Evolutionary conservation across 179 eudicot species (phyloP), one percentile per base, ranked within the genome.

Genomic region (Vitellaria paradoxa): DNA sequence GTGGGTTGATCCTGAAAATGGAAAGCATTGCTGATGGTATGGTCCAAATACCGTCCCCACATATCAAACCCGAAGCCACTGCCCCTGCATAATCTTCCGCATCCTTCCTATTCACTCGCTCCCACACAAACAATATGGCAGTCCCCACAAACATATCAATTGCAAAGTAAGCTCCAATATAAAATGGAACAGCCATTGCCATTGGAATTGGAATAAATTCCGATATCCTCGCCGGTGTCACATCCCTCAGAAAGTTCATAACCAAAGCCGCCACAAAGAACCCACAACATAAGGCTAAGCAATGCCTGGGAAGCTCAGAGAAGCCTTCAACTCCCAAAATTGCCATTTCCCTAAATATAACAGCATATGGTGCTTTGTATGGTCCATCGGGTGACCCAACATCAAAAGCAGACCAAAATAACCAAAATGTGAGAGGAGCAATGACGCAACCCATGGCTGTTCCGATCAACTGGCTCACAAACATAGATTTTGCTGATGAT

Each of bases 181-280:
- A 96, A 82, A 95, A 95, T 2, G 98, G 99, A 24, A 96, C 98
- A 5, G 97, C 98, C 99, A 96, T 96, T 17, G 99, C 99, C 99
- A 96, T 96, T 0, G 99, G 99, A 69, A 95, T 89, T 0, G 99
- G 98, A 66, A 95, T 88, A 73, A 78, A 95, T 65, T 73, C 75
- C 0, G 98, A 88, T 46, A 89, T 72, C 45, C 83, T 89, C n/a
- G 67, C 65, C 0, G 98, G 98, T 14, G 84, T 79, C 70, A 89
- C 74, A 71, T 95, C 99, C 78, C 87, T 87, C 74, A 93, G 63
- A 18, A 91, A 83, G 81, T 95, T 96, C n/a, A 93, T 55, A 65
- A 84, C 83, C 53, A 95, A 24, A 15, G 99, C 98, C 21, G 93
- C 97, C 24, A 86, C 79, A 74, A 95, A 95, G 89, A 91, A 95